Conservation (phyloP, 345 rosid genomes). For the Conringia planisiliqua region DNA sequence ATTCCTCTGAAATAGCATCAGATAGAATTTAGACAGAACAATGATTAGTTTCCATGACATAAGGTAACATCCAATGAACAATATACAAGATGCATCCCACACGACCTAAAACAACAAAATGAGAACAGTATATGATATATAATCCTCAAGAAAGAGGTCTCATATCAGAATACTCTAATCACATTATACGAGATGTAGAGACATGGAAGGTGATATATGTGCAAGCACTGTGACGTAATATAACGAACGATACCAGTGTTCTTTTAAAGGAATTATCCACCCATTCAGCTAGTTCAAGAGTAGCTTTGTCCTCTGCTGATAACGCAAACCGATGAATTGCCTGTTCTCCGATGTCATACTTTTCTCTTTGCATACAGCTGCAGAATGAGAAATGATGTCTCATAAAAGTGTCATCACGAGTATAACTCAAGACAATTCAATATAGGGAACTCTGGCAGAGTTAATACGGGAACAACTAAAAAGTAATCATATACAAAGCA, state of each 20-base stretch:
- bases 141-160: constrained; percentile 1
- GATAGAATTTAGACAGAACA: too few relatives aligned
- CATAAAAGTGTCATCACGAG: not conserved
- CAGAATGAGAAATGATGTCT: constrained; percentile 27
- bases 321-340: constrained; percentile 87
- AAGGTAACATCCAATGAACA: too few relatives aligned
- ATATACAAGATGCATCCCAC: not conserved
- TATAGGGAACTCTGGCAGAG: constrained; percentile 1
- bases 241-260: constrained; percentile 55
- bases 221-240: constrained; percentile 20
- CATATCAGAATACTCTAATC: constrained; percentile 1
- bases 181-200: not conserved
- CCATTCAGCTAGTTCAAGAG: constrained; percentile 97
- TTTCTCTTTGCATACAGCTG: constrained; percentile 96
- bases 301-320: constrained; percentile 95
- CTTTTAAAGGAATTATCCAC: constrained; percentile 73
- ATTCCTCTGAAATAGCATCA: too few relatives aligned
- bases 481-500: constrained; percentile 7
- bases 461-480: not conserved
- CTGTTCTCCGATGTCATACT: constrained; percentile 94
- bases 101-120: not conserved
- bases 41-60: too few relatives aligned
- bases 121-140: not conserved
- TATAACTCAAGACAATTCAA: not conserved
- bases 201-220: constrained; percentile 1